These are phyloP conservation scores for Trichoderma afroharzianum DNA, from an alignment of 2,329 filamentous ascomycete species.

Conservation along the genomic window DNA sequence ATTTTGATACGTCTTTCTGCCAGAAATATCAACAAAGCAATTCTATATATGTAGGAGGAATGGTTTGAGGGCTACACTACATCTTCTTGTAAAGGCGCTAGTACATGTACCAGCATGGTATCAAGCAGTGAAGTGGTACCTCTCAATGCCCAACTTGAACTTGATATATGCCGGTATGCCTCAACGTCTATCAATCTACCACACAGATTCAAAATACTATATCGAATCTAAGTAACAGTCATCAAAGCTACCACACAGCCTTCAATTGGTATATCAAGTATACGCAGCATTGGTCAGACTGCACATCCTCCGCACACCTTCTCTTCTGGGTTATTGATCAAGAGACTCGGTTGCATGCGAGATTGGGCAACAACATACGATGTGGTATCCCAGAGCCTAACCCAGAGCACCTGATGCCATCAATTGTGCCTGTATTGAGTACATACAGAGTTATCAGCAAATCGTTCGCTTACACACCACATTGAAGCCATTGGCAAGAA, in stretches of 20 bases:
- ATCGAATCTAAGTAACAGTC: too few species aligned
- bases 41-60: background rate
- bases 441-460: background rate
- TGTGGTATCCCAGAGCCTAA: background rate
- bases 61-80: background rate
- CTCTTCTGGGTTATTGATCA: background rate
- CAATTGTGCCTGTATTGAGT: background rate
- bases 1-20: background rate
- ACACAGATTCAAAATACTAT: background rate
- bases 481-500: background rate
- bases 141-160: background rate
- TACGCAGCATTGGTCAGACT: background rate
- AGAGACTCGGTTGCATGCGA: background rate
- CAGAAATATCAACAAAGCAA: background rate
- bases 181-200: background rate
- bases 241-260: background rate
- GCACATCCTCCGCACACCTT: background rate
- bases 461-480: background rate
- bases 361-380: slow-evolving; percentile 1
- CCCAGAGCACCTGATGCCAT: background rate
- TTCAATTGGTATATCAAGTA: background rate
- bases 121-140: background rate
- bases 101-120: background rate
- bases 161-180: too few species aligned
- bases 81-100: background rate